Base-by-base conservation (phyloP, 768 basidiomycete species). In the Psilocybe cyanescens region DNA sequence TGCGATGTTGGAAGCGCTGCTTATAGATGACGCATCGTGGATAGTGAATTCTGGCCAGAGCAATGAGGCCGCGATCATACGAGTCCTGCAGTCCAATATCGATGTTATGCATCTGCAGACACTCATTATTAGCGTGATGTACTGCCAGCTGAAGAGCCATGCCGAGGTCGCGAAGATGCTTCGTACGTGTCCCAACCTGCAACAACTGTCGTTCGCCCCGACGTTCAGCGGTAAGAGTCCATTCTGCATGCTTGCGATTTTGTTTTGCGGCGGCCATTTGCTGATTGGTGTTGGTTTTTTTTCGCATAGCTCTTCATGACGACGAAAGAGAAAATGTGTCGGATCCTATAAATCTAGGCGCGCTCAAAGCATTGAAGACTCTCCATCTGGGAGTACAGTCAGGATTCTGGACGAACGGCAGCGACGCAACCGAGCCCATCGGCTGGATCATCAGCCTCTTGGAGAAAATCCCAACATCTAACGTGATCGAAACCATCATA, bases 181-280 rank as follows among this genome's bases (percentile, higher is more conserved):
- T 14, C 19, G 8, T 6, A 7, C 11, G 11, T 58, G 57, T 41
- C 19, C 57, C 4, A 37, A n/a, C 12, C 7, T 52, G 33, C 28
- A 58, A 37, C 45, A 58, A 17, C 48, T 48, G 11, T 57, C 56
- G 14, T 49, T 57, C 29, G 31, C 16, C 8, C 56, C 56, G 1
- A 8, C 56, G 7, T 6, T 48, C 47, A 8, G 8, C n/a, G 17
- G 56, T 57, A 31, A 35, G 56, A 17, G 5, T 30, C 28, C 12
- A 17, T 16, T 47, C 19, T 16, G 14, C 19, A 31, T 31, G 2
- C 16, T n/a, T 33, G 19, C 14, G 8, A 16, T 47, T 7, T 7
- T 7, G 19, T 8, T 8, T 55, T 14, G 24, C 24, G 24, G 24
- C 24, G 24, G 24, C 24, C 24, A 24, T 24, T 19, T 55, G 53